Percentiles rank a stretch among this genome's conserved stretches.
These are phyloP conservation scores for Pseudovirgaria hyperparasitica DNA, from an alignment of 2,329 filamentous ascomycete genomes.

Conservation along the genomic window DNA sequence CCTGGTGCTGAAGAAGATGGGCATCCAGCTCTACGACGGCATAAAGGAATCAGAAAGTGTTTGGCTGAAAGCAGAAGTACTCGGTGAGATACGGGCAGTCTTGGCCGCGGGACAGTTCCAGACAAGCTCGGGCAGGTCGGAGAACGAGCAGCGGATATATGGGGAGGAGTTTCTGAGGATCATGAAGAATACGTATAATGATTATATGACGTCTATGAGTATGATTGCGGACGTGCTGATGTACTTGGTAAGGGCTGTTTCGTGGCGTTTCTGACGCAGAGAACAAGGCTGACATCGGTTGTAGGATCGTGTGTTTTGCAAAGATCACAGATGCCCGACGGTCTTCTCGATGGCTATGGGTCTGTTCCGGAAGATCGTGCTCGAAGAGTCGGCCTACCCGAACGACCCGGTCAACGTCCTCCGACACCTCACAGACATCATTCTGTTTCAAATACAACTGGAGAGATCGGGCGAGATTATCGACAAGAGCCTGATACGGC, in stretches of 20 bases:
- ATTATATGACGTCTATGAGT: constrained; percentile 85
- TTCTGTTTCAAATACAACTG: constrained; percentile 85
- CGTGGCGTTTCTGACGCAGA: not conserved
- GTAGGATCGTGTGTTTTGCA: constrained; percentile 67
- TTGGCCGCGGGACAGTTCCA: constrained; percentile 38
- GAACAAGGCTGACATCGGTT: not conserved
- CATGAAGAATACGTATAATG: constrained; percentile 68
- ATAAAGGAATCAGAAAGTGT: constrained; percentile 70
- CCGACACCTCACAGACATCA: constrained; percentile 64
- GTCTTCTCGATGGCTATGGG: constrained; percentile 80
- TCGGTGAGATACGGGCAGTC: constrained; percentile 54
- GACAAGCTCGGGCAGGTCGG: constrained; percentile 43
- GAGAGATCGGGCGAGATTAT: constrained; percentile 84
- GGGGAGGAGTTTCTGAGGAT: constrained; percentile 74
- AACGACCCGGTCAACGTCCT: constrained; percentile 44
- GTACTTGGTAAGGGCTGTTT: constrained; percentile 56
- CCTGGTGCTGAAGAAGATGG: constrained; percentile 80
- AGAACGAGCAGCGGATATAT: constrained; percentile 63
- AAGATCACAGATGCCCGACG: constrained; percentile 58
- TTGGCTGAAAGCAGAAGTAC: constrained; percentile 67
- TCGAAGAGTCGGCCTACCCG: constrained; percentile 43
- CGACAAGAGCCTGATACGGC: constrained; percentile 68
- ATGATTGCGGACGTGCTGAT: constrained; percentile 96
- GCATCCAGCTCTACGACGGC: constrained; percentile 64
- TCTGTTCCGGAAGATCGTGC: constrained; percentile 75